Evolutionary conservation across 306 rosid species (phyloP), one percentile per base, ranked within the genome.

Genomic region (Quercus bicolor): DNA sequence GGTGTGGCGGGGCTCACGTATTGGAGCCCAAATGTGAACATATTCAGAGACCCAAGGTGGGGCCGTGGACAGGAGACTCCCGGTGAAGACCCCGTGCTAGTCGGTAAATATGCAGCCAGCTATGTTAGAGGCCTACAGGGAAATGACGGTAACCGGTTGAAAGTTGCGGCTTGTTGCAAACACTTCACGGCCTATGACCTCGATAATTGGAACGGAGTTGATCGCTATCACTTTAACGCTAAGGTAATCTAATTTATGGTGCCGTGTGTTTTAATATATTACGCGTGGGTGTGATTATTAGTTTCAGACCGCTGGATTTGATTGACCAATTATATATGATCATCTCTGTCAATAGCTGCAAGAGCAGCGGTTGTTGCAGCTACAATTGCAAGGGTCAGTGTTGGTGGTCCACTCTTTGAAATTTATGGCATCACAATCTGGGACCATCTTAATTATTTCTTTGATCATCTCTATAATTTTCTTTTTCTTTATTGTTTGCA

Each of bases 51-150:
- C 78, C 98, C 98, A 1, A 75, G 98, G 89, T 94, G 98, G 96
- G 97, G 97, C 52, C 96, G 97, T 26, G 97, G 92, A 76, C 97
- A 92, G 88, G 97, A 92, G 79, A 94, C 98, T 80, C 98, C 98
- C 80, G 98, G 98, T 75, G 98, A 94, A 85, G 98, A 94, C 16
- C 98, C 98, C 2, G 52, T 87, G 5, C 68, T 94, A 9, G 98
- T 82, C 68, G 98, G 98, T 29, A 74, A 9, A 2, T 94, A 94
- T 54, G 98, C 95, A 0, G 93, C 95, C 45, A 87, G 87, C 33
- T 94, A 91, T 73, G 95, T 92, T 3, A 84, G 76, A 43, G 97
- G 98, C 1, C 77, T 92, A 29, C 98, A 94, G 91, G 97, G 97
- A 18, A 82, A 84, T 2, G 90, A 82, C 81, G 85, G 76, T 75